These are phyloP conservation scores for Didymella glomerata DNA, from an alignment of 2,329 filamentous ascomycete species.

Conservation along the genomic window DNA sequence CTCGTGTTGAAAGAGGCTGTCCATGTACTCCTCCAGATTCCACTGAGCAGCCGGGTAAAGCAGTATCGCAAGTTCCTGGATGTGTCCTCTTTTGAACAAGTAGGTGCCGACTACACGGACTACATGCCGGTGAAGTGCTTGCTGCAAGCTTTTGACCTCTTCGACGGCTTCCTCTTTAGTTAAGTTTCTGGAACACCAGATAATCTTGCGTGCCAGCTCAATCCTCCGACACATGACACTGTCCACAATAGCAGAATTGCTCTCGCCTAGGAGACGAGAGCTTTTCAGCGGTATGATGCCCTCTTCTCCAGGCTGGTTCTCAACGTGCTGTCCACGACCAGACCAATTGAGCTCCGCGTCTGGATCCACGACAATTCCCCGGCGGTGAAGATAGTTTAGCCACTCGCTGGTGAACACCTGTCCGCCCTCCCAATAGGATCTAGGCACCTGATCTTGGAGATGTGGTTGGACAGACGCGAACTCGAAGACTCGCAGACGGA, in stretches of 20 bases:
- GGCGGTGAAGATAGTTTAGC: background rate
- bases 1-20: no score
- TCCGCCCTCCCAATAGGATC: no score
- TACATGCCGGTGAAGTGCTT: slow-evolving; percentile 21
- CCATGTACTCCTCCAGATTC: slow-evolving; percentile 9
- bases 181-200: background rate
- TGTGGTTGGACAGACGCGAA: no score
- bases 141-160: slow-evolving; percentile 4
- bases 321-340: slow-evolving; percentile 21
- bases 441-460: no score
- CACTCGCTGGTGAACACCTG: slow-evolving; percentile 1
- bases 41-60: slow-evolving; percentile 16
- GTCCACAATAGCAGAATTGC: background rate
- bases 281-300: background rate
- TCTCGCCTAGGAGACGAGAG: background rate
- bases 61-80: slow-evolving; percentile 7
- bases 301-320: slow-evolving; percentile 2
- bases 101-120: slow-evolving; percentile 21
- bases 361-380: background rate
- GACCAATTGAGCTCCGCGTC: slow-evolving; percentile 19
- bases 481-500: no score
- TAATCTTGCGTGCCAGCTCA: background rate
- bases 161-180: background rate
- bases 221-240: slow-evolving; percentile 5
- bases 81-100: background rate